Evolutionary conservation across 176 grass and related monocot species (phyloP), one percentile per base, ranked within the genome.

Genomic region (Ananas comosus): DNA sequence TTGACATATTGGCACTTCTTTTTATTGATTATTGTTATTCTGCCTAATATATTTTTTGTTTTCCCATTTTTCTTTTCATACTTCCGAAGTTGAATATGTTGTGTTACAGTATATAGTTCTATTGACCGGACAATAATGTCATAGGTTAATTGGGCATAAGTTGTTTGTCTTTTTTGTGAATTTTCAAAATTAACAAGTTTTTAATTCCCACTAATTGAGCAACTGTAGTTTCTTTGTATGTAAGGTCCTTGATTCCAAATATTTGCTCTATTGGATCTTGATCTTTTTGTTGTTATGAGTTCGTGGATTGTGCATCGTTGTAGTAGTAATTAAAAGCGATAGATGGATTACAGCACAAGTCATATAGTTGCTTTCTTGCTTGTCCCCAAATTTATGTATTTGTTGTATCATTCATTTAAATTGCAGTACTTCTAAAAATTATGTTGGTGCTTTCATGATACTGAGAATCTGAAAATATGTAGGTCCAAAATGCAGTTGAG

Each of bases 401-500:
- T n/a, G n/a, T 59, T 17, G 54, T 59, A 14, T 59, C 54, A 8
- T 18, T 59, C 25, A 24, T 67, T 67, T n/a, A 13, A 49, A 48
- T 67, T 27, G 27, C 10, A 42, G 14, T 12, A 17, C 7, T 18
- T 17, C 19, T n/a, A 59, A 59, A 59, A 21, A 42, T 42, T 59
- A 59, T 59, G 7, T 16, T 17, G 14, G 9, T 59, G 13, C n/a
- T 59, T 17, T 59, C 13, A 16, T 75, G 52, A 47, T 27, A 13
- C 65, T 78, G 49, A 74, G 42, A 53, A 73, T 16, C 69, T 80
- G 52, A 28, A 74, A 73, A 74, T 52, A 73, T 80, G 72, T 71
- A 97, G 89, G 94, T 97, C 63, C 84, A 88, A 74, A 97, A 97
- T 90, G 89, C 94, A 53, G 84, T 97, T 77, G 86, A 85, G 79